A percentile compares a stretch with the other conserved stretches of the same genome.
Evolutionary conservation across 352 stramenopile genomes (phyloP).

Genomic region (Phytophthora quininea): DNA sequence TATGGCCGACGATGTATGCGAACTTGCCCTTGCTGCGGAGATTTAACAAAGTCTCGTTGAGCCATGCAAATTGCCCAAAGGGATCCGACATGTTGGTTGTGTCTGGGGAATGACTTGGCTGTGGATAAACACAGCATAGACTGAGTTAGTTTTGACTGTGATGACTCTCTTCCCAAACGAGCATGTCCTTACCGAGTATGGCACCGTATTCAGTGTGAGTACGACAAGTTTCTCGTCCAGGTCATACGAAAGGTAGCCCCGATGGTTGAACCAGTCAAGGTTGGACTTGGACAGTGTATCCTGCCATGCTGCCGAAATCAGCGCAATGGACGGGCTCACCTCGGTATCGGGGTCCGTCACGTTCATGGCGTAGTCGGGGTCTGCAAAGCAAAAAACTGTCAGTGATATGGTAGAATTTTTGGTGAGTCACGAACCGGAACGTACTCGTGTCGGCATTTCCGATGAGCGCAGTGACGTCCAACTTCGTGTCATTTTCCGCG

Average conservation of each 20-base stretch:
- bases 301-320: conserved; percentile 60
- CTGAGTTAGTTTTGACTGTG: background rate
- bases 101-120: conserved; percentile 71
- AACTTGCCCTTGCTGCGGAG: conserved; percentile 49
- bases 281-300: conserved; percentile 52
- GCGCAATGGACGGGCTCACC: conserved; percentile 53
- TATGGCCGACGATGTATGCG: conserved; percentile 90
- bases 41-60: conserved; percentile 64
- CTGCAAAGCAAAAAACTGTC: conserved; percentile 22
- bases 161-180: background rate
- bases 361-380: conserved; percentile 69
- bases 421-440: background rate
- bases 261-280: conserved; percentile 55
- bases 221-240: conserved; percentile 66
- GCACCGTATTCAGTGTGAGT: conserved; percentile 78
- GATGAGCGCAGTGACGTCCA: conserved; percentile 63
- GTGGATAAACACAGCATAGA: background rate
- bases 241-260: conserved; percentile 61
- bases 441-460: conserved; percentile 70
- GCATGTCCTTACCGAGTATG: conserved; percentile 61
- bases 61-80: conserved; percentile 91
- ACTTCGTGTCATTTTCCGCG: conserved; percentile 28
- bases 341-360: conserved; percentile 58
- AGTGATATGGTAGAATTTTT: background rate
- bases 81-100: conserved; percentile 73